A percentile compares a stretch with the other conserved stretches of the same genome.
phyloP scores from a whole-genome alignment of 1,139 yeast species.

The Scheffersomyces cryptocercus region DNA sequence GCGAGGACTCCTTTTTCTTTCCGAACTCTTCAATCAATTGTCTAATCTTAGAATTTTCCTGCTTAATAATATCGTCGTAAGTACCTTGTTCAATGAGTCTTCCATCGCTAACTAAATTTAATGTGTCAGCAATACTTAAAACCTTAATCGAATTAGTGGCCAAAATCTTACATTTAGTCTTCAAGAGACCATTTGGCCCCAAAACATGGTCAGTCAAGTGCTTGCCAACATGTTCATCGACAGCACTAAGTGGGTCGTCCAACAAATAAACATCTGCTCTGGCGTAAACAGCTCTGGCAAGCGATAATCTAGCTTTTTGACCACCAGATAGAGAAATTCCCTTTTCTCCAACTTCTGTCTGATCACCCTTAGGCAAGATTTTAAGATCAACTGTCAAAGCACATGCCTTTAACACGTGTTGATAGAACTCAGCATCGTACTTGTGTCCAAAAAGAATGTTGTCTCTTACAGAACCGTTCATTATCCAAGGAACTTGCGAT shows the following conservation, averaged over 20 bases:
- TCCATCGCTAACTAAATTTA: constrained; percentile 76
- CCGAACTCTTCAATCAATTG: constrained; percentile 78
- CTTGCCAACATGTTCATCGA: constrained; percentile 91
- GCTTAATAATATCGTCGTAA: constrained; percentile 57
- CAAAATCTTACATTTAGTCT: constrained; percentile 72
- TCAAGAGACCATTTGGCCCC: constrained; percentile 79
- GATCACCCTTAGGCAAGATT: constrained; percentile 83
- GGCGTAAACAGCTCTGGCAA: constrained; percentile 94
- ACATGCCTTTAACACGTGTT: constrained; percentile 81
- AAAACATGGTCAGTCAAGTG: constrained; percentile 78
- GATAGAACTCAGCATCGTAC: constrained; percentile 78
- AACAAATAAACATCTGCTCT: constrained; percentile 88
- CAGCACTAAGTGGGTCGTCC: constrained; percentile 94
- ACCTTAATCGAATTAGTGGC: constrained; percentile 92
- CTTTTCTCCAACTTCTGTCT: constrained; percentile 93
- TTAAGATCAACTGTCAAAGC: constrained; percentile 76
- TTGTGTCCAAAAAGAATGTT: constrained; percentile 88
- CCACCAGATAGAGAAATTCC: constrained; percentile 97
- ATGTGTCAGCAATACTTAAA: constrained; percentile 71
- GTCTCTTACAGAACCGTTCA: constrained; percentile 89
- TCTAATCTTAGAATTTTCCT: constrained; percentile 55
- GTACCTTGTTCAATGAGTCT: constrained; percentile 77
- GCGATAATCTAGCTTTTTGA: constrained; percentile 89
- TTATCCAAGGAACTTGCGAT: constrained; percentile 91
- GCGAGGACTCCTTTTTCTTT: constrained; percentile 34